Conservation (phyloP, 768 basidiomycete species). For the Termitomyces eurrhizus region DNA sequence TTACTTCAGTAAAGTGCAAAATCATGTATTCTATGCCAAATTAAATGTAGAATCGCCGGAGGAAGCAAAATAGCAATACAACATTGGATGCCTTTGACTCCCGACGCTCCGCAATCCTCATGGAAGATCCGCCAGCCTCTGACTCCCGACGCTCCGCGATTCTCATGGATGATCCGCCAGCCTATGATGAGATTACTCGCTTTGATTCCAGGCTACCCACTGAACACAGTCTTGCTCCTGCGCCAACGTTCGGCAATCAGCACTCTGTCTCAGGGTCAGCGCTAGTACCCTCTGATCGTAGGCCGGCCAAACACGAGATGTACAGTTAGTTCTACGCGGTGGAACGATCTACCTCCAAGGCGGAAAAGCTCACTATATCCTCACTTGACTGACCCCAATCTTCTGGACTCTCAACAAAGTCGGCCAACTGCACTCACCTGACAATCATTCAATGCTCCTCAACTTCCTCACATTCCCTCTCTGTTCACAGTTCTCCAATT, state of each 20-base stretch:
- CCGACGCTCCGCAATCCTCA: slow-evolving; percentile 56
- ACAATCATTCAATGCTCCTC: slow-evolving; percentile 16
- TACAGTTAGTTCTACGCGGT: slow-evolving; percentile 27
- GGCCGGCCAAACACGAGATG: slow-evolving; percentile 22
- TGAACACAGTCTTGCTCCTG: slow-evolving; percentile 19
- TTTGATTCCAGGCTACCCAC: slow-evolving; percentile 53
- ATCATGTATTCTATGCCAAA: slow-evolving; percentile 1
- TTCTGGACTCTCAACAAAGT: slow-evolving; percentile 12
- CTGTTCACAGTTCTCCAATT: too few species aligned
- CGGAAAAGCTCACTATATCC: slow-evolving; percentile 7
- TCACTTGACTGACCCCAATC: slow-evolving; percentile 31
- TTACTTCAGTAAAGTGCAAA: background rate
- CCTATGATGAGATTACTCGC: slow-evolving; percentile 34
- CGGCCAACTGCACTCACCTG: slow-evolving; percentile 10
- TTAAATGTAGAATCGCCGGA: slow-evolving; percentile 30
- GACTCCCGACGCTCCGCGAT: slow-evolving; percentile 64
- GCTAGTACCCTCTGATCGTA: slow-evolving; percentile 11
- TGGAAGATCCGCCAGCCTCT: slow-evolving; percentile 47
- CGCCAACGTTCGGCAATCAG: slow-evolving; percentile 28
- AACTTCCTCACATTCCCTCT: background rate
- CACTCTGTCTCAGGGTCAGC: slow-evolving; percentile 23
- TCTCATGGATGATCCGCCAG: slow-evolving; percentile 48
- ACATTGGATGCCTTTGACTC: slow-evolving; percentile 54
- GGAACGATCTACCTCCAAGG: slow-evolving; percentile 27
- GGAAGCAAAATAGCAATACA: slow-evolving; percentile 31